Evolutionary conservation across 805 yeast species (phyloP).

Genomic region (Lachancea sp.): DNA sequence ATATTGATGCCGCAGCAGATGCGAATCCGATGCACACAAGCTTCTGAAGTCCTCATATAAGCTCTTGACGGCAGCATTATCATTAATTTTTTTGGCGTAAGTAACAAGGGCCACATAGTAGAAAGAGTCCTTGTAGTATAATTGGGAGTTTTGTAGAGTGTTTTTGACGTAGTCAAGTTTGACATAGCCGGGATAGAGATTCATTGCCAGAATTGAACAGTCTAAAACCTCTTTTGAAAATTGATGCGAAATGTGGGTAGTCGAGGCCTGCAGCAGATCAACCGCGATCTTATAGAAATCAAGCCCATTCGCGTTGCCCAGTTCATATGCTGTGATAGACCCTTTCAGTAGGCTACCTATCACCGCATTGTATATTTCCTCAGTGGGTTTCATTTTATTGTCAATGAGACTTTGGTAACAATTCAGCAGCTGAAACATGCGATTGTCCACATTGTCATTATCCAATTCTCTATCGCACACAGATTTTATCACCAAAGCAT

Average conservation of each 20-base stretch:
- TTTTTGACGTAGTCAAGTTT: constrained; percentile 29
- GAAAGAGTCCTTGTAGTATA: constrained; percentile 24
- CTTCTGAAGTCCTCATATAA: constrained; percentile 37
- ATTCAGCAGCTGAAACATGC: constrained; percentile 54
- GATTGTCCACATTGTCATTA: constrained; percentile 50
- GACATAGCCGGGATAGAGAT: constrained; percentile 35
- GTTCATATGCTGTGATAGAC: constrained; percentile 36
- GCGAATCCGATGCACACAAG: constrained; percentile 8
- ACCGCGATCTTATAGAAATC: constrained; percentile 47
- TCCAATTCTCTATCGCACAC: constrained; percentile 45
- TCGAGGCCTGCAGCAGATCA: constrained; percentile 40
- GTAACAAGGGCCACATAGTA: constrained; percentile 38
- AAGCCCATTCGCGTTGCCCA: constrained; percentile 35
- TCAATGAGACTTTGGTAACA: constrained; percentile 62
- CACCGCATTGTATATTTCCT: constrained; percentile 47
- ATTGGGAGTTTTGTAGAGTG: constrained; percentile 27
- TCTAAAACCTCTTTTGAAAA: constrained; percentile 39
- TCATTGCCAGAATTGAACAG: constrained; percentile 41
- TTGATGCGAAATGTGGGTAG: constrained; percentile 39
- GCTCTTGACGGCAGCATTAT: constrained; percentile 34
- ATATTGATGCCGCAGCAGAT: constrained; percentile 36
- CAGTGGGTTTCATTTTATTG: constrained; percentile 49
- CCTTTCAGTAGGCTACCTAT: constrained; percentile 47
- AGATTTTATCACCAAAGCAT: constrained; percentile 50
- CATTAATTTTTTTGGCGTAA: constrained; percentile 36